These are phyloP conservation scores for Astragalus membranaceus DNA, from an alignment of 306 rosid species.

Conservation along the genomic window DNA sequence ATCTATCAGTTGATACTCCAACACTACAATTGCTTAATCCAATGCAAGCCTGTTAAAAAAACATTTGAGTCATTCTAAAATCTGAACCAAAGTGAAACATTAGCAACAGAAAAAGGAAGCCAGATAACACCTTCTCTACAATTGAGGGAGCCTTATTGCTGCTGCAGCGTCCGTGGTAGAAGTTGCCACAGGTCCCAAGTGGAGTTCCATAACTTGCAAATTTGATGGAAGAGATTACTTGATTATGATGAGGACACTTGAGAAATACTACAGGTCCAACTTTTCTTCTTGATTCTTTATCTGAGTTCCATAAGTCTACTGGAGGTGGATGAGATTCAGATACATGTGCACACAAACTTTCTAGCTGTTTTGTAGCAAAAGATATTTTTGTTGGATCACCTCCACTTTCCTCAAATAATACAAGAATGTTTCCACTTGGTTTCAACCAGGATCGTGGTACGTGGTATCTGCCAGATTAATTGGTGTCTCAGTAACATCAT, in stretches of 20 bases:
- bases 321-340: conserved; percentile 83
- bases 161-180: conserved; percentile 64
- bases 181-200: conserved; percentile 72
- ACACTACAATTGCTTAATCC: conserved; percentile 74
- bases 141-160: conserved; percentile 56
- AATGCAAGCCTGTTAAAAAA: conserved; percentile 64
- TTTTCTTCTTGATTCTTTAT: conserved; percentile 26
- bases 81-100: neutral
- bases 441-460: conserved; percentile 75
- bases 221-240: conserved; percentile 70
- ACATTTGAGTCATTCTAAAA: conserved; percentile 9
- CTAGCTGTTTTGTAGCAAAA: conserved; percentile 55
- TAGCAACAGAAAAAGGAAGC: neutral
- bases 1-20: conserved; percentile 48
- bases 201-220: conserved; percentile 95
- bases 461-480: conserved; percentile 54
- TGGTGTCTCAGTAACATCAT: conserved; percentile 13
- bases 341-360: conserved; percentile 72
- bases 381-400: conserved; percentile 77
- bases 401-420: conserved; percentile 79
- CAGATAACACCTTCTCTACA: conserved; percentile 57
- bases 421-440: conserved; percentile 59
- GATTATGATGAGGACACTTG: conserved; percentile 64
- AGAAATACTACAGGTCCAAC: conserved; percentile 53
- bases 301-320: conserved; percentile 55